Percentiles rank a stretch among this genome's conserved stretches.
Evolutionary conservation across 306 rosid genomes (phyloP).

Genomic region (Geum urbanum): DNA sequence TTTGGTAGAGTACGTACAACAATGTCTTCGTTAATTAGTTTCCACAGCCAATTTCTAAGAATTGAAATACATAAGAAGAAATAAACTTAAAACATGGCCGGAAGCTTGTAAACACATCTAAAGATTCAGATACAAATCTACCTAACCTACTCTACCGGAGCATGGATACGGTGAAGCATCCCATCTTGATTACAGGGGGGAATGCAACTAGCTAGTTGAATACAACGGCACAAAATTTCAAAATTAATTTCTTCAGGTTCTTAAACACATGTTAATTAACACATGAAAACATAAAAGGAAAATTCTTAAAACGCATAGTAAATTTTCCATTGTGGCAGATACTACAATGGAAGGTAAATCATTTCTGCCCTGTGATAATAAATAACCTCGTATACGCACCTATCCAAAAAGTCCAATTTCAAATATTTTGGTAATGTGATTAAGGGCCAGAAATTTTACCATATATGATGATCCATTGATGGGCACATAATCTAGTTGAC

Average conservation of each 20-base stretch:
- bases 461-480: background rate
- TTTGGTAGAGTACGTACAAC: no score
- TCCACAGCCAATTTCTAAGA: background rate
- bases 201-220: background rate
- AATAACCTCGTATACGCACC: background rate
- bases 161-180: background rate
- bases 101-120: background rate
- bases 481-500: background rate
- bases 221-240: background rate
- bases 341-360: conserved; percentile 1
- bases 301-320: background rate
- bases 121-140: background rate
- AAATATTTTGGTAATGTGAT: background rate
- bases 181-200: background rate
- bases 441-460: conserved; percentile 3
- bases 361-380: background rate
- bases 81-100: background rate
- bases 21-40: background rate
- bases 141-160: background rate
- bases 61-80: background rate
- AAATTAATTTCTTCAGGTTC: background rate
- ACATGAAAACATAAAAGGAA: background rate
- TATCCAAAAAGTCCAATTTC: background rate
- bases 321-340: background rate
- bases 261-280: background rate